A percentile compares a stretch with the other conserved stretches of the same genome.
These are phyloP conservation scores for Elongisporangium prolatum DNA, from an alignment of 352 stramenopile genomes.

Conservation along the genomic window DNA sequence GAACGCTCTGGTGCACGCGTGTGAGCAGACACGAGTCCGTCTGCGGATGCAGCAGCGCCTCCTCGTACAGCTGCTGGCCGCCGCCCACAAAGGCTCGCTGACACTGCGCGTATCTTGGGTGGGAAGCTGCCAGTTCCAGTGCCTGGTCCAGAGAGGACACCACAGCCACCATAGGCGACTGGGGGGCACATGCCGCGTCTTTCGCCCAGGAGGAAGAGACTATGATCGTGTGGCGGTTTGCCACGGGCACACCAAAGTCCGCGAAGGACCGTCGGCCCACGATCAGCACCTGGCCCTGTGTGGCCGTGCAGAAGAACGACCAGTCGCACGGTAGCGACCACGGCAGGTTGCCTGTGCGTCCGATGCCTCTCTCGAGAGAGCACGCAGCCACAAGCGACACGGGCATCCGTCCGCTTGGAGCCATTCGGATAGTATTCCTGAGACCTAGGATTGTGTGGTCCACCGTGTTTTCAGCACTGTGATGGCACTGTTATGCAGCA, in stretches of 20 bases:
- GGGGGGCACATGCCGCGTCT: constrained; percentile 6
- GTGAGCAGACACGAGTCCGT: constrained; percentile 59
- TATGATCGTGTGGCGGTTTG: constrained; percentile 56
- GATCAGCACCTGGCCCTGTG: constrained; percentile 49
- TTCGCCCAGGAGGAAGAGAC: constrained; percentile 23
- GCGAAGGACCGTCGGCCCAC: constrained; percentile 57
- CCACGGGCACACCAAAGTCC: constrained; percentile 39
- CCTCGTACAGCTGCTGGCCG: constrained; percentile 51
- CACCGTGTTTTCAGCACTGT: background rate
- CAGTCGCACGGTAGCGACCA: constrained; percentile 65
- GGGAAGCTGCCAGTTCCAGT: constrained; percentile 22
- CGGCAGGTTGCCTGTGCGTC: constrained; percentile 38
- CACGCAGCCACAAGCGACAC: constrained; percentile 68
- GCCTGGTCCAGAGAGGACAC: constrained; percentile 36
- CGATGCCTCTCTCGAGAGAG: constrained; percentile 67
- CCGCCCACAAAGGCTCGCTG: constrained; percentile 57
- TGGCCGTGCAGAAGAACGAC: constrained; percentile 61
- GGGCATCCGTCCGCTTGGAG: constrained; percentile 12
- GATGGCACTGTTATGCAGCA: background rate
- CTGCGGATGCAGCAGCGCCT: constrained; percentile 38
- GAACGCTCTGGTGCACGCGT: constrained; percentile 42
- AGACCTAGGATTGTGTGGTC: background rate
- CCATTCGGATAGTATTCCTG: background rate
- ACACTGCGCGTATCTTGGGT: constrained; percentile 31
- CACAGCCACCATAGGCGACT: constrained; percentile 22